Evolutionary conservation across 495 filamentous ascomycete species (phyloP), one percentile per base, ranked within the genome.

Genomic region (Pyrenula aspistea): DNA sequence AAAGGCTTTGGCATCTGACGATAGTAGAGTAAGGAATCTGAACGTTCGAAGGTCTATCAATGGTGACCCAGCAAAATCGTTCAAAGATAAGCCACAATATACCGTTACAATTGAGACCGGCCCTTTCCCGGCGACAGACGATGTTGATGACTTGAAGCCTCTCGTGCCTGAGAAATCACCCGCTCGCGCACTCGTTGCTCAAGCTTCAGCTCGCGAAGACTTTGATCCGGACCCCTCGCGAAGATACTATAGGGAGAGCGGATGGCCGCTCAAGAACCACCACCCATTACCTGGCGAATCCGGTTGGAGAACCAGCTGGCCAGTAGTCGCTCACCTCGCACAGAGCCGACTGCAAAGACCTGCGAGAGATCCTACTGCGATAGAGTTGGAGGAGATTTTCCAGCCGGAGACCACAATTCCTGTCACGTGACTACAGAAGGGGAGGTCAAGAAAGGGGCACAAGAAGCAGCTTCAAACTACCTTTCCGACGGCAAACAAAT

Each of bases 321-420:
- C 11, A 22, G 22, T 12, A n/a, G 21, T 54, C 51, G 48, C 22
- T 31, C 2, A 0, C 31, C 15, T 25, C 10, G 25, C n/a, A 24
- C 52, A 55, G 47, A 55, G 12, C 15, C 19, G 31, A 42, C 31
- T 19, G 25, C 56, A 24, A 55, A 25, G 22, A 49, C 53, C 2
- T 62, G 22, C 53, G 36, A 51, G 55, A 60, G 58, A 51, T 63
- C 53, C 57, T 58, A 57, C 51, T 42, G 25, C 52, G 54, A 55
- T 65, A 49, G 50, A 53, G 47, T 65, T 62, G 60, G 62, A 59
- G 61, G 60, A 65, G 56, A 62, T 53, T 53, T 53, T 62, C 59
- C 60, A 52, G 55, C 47, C 54, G 56, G 57, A 60, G 42, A n/a
- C n/a, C n/a, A n/a, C n/a, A n/a, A n/a, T n/a, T n/a, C n/a, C n/a